Base-by-base conservation (phyloP, 768 basidiomycete genomes). In the Suillus decipiens region DNA sequence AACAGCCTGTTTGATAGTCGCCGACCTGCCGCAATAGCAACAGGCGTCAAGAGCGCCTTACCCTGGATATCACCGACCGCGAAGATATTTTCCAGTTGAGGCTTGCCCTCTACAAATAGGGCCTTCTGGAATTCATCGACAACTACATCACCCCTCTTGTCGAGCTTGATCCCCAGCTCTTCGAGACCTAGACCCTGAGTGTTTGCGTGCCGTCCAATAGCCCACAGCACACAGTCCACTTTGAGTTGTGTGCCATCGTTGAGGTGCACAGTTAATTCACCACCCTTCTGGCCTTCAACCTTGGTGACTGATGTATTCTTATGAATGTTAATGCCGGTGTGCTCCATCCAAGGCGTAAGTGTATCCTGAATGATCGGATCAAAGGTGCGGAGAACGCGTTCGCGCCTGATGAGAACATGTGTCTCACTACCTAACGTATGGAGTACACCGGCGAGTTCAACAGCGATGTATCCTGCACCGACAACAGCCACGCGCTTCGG, bases 401-500 rank as follows among this genome's bases (percentile, higher is more conserved):
- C 93, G 59, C 88, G 82, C 60, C 97, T 89, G 68, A 98, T 98
- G 74, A 98, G 75, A 67, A 99, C 76, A 73, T 98, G 95, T 9
- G 95, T 95, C 77, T 99, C 94, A 41, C 89, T 84, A 24, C 96
- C 95, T 61, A 97, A 86, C 8, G 92, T 83, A 76, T 98, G 87
- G 78, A 99, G 86, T 61, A 99, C 86, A 22, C 97, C 97, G 5
- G 96, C 94, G 53, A 99, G 87, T 77, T 99, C 97, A 65, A 98
- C 93, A 19, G 95, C 95, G 68, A 99, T 99, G 75, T 99, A 99
- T 1, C 97, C 97, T 15, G 97, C 97, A 53, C 97, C 97, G 48
- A 98, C 89, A 61, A 99, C 89, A 3, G 89, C 96, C 36, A 97
- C 95, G 63, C 95, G 86, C 77, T 90, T 93, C 10, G 97, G 97